These are phyloP conservation scores for Populus ilicifolia DNA, from an alignment of 345 rosid species.

Conservation along the genomic window DNA sequence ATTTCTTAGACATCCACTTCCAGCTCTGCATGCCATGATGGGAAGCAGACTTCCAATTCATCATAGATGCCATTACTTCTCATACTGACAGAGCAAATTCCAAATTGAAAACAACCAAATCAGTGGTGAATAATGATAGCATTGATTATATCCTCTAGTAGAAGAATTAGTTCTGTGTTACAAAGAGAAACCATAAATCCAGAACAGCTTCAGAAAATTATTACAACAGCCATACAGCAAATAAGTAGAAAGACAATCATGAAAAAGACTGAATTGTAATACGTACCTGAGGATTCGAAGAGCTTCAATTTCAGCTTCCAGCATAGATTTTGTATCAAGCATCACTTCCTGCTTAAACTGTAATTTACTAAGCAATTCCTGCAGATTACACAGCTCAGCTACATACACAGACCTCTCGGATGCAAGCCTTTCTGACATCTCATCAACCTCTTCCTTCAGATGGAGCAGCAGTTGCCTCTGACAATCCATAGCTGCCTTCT, in stretches of 20 bases:
- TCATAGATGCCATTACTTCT: background rate
- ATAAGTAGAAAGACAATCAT: background rate
- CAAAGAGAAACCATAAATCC: background rate
- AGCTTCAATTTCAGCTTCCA: conserved; percentile 82
- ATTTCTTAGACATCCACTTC: background rate
- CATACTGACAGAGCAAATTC: background rate
- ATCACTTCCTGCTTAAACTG: conserved; percentile 47
- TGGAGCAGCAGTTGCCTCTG: conserved; percentile 64
- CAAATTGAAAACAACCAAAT: background rate
- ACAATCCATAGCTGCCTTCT: conserved; percentile 75
- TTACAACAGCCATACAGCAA: background rate
- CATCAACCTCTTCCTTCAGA: conserved; percentile 63
- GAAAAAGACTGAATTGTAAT: background rate
- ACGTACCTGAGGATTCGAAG: conserved; percentile 70
- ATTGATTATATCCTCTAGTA: background rate
- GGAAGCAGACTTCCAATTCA: background rate
- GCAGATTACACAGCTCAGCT: conserved; percentile 44
- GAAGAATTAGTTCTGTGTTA: background rate
- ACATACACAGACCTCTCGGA: conserved; percentile 48
- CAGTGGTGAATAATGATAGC: background rate
- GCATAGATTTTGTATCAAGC: conserved; percentile 58
- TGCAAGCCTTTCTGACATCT: conserved; percentile 64
- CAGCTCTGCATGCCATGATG: background rate
- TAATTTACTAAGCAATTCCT: conserved; percentile 38
- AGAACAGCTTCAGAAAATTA: background rate